A percentile compares a stretch with the other conserved stretches of the same genome.
Conservation (phyloP, 768 basidiomycete genomes). For the Serpula lacrymans region DNA sequence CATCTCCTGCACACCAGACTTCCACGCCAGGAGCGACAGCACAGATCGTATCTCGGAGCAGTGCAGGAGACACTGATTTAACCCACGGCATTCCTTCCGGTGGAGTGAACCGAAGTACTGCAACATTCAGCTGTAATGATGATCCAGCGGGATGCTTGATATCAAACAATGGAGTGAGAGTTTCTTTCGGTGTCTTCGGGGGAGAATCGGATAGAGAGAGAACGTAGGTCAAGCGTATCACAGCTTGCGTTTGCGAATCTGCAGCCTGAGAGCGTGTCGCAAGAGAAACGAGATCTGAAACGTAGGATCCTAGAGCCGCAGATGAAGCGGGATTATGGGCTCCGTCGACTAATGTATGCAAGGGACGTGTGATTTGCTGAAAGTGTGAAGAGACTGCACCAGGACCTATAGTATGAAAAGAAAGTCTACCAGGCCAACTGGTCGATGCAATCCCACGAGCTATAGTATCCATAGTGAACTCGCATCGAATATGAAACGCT, state of each 20-base stretch:
- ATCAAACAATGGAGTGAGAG: conserved; percentile 63
- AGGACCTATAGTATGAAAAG: conserved; percentile 46
- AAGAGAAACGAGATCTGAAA: conserved; percentile 31
- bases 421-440: conserved; percentile 82
- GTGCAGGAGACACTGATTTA: conserved; percentile 49
- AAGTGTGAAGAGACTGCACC: conserved; percentile 18
- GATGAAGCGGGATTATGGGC: conserved; percentile 91
- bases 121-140: conserved; percentile 42
- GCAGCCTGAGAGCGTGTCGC: conserved; percentile 7
- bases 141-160: conserved; percentile 24
- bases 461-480: conserved; percentile 50
- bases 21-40: conserved; percentile 42
- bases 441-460: conserved; percentile 54
- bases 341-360: conserved; percentile 77
- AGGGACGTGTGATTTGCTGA: conserved; percentile 8
- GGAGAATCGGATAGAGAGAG: conserved; percentile 84
- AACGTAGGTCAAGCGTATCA: conserved; percentile 61
- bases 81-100: conserved; percentile 98
- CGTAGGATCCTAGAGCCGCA: conserved; percentile 59
- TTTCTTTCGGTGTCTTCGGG: conserved; percentile 74
- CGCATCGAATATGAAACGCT: conserved; percentile 14
- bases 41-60: conserved; percentile 45
- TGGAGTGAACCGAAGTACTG: conserved; percentile 61
- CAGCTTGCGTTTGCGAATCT: conserved; percentile 12
- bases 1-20: conserved; percentile 40